Evolutionary conservation across 441 rosid genomes (phyloP).

Genomic region (Pelargonium australe): DNA sequence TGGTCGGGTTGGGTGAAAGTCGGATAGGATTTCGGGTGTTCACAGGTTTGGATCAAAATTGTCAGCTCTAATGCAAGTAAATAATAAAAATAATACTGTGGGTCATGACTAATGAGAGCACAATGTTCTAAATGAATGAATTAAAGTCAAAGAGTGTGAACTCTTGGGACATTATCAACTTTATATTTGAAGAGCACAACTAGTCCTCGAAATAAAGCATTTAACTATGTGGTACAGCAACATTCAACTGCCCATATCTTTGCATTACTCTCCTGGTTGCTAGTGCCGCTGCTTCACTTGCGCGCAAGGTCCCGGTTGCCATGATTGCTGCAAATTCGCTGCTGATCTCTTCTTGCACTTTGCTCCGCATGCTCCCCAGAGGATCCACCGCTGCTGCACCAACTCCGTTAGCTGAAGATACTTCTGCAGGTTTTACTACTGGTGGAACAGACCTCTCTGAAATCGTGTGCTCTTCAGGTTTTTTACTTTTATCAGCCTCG

Average conservation of each 20-base stretch:
- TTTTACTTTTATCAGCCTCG: constrained; percentile 14
- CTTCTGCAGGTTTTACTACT: constrained; percentile 31
- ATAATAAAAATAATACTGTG: too few relatives aligned
- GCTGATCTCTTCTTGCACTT: constrained; percentile 78
- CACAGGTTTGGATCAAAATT: too few relatives aligned
- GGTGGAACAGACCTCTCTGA: constrained; percentile 23
- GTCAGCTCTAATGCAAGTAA: too few relatives aligned
- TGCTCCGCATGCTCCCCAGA: constrained; percentile 63
- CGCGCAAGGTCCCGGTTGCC: constrained; percentile 67
- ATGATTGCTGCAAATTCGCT: constrained; percentile 66
- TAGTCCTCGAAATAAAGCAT: background rate
- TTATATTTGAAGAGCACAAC: background rate
- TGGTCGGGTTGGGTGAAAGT: too few relatives aligned
- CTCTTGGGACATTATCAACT: background rate
- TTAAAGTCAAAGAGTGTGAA: too few relatives aligned
- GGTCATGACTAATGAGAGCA: too few relatives aligned
- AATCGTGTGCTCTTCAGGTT: constrained; percentile 17
- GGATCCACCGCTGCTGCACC: constrained; percentile 30
- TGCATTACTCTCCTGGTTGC: constrained; percentile 84
- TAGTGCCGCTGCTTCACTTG: constrained; percentile 83
- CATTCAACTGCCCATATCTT: constrained; percentile 54
- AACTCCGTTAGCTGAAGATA: constrained; percentile 16
- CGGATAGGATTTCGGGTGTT: too few relatives aligned
- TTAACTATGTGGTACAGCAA: constrained; percentile 34
- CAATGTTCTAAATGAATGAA: too few relatives aligned